Conservation (phyloP, 768 basidiomycete genomes). For the Podaxis rugospora region DNA sequence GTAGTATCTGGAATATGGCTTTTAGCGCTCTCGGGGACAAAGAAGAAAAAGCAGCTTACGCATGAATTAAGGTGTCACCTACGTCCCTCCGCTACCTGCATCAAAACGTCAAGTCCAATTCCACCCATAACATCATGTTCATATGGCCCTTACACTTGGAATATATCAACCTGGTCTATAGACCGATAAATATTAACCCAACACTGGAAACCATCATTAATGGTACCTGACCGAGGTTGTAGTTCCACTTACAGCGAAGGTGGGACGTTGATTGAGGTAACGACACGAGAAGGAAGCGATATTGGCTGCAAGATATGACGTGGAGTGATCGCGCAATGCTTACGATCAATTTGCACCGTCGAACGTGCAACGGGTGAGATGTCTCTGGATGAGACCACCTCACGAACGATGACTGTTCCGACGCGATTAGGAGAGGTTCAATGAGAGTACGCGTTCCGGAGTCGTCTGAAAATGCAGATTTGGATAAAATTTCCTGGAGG, state of each 20-base stretch:
- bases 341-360: slow-evolving; percentile 71
- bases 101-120: background rate
- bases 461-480: slow-evolving; percentile 69
- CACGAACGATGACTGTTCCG: slow-evolving; percentile 44
- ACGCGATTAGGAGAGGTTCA: slow-evolving; percentile 71
- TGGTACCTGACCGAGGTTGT: slow-evolving; percentile 24
- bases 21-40: background rate
- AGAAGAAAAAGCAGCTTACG: slow-evolving; percentile 42
- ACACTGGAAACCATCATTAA: slow-evolving; percentile 12
- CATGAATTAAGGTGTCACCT: slow-evolving; percentile 84
- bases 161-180: slow-evolving; percentile 74
- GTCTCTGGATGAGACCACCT: slow-evolving; percentile 30
- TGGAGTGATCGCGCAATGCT: slow-evolving; percentile 84
- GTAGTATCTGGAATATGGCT: slow-evolving; percentile 61
- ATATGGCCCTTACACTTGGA: slow-evolving; percentile 58
- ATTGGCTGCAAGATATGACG: slow-evolving; percentile 67
- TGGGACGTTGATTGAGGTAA: slow-evolving; percentile 2
- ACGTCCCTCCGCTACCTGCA: slow-evolving; percentile 78
- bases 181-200: slow-evolving; percentile 8
- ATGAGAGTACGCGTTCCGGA: slow-evolving; percentile 68
- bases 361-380: slow-evolving; percentile 61
- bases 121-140: background rate
- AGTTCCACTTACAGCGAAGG: background rate
- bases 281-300: slow-evolving; percentile 38
- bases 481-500: slow-evolving; percentile 73